Evolutionary conservation across 176 grass and related monocot species (phyloP).

Genomic region (Zea luxurians): DNA sequence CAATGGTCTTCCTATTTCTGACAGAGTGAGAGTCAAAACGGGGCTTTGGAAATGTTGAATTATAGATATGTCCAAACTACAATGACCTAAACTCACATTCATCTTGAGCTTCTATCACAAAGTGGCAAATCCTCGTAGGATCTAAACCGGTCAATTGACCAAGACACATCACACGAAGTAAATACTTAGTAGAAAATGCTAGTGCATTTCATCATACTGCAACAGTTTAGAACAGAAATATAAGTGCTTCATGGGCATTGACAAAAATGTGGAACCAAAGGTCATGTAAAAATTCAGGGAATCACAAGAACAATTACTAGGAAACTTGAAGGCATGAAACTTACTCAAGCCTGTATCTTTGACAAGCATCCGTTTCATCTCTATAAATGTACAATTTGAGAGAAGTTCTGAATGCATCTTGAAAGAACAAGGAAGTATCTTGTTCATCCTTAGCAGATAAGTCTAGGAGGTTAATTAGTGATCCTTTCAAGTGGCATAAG

Average conservation of each 20-base stretch:
- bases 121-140: background rate
- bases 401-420: conserved; percentile 25
- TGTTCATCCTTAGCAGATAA: conserved; percentile 27
- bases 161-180: conserved; percentile 9
- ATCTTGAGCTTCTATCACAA: background rate
- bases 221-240: conserved; percentile 9
- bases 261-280: conserved; percentile 11
- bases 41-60: conserved; percentile 9
- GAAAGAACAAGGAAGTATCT: conserved; percentile 13
- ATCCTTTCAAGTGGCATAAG: conserved; percentile 53
- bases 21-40: background rate
- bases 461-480: conserved; percentile 4
- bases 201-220: conserved; percentile 9
- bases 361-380: background rate
- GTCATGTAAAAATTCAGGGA: conserved; percentile 18
- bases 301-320: conserved; percentile 1
- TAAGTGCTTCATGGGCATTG: conserved; percentile 8
- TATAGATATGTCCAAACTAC: background rate
- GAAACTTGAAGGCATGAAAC: conserved; percentile 24
- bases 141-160: conserved; percentile 26
- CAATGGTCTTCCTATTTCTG: background rate
- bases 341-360: conserved; percentile 32
- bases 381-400: conserved; percentile 43
- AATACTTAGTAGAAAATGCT: conserved; percentile 18
- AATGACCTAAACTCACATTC: background rate